A percentile compares a stretch with the other conserved stretches of the same genome.
Conservation (phyloP, 2,329 filamentous ascomycete genomes). For the Gaeumannomyces sp. region DNA sequence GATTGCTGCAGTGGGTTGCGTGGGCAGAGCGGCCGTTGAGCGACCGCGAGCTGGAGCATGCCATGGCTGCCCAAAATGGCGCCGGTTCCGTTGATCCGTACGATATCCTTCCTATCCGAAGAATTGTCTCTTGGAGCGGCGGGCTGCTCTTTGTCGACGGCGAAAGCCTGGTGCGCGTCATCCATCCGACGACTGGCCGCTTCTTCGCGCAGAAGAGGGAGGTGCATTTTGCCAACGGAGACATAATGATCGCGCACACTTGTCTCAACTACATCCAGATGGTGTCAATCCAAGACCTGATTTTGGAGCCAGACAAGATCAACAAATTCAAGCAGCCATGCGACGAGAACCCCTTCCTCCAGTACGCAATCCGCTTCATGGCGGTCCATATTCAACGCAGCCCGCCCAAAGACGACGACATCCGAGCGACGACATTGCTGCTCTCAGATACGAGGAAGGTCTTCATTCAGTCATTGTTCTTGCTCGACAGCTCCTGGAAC, state of each 20-base stretch:
- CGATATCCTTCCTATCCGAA: neutral
- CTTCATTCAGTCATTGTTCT: neutral
- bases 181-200: neutral
- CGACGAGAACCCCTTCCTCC: neutral
- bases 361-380: neutral
- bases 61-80: neutral
- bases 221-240: neutral
- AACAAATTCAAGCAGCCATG: too few species aligned
- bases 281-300: neutral
- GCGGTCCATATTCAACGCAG: neutral
- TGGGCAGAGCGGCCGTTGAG: neutral
- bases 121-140: slow-evolving; percentile 1
- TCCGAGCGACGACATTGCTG: neutral
- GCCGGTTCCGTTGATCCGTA: neutral
- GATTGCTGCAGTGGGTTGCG: slow-evolving; percentile 2
- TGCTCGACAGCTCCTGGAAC: neutral
- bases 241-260: neutral
- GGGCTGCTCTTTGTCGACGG: slow-evolving; percentile 5
- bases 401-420: neutral
- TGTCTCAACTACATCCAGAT: neutral
- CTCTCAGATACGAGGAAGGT: neutral
- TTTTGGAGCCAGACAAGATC: too few species aligned
- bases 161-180: slow-evolving; percentile 1
- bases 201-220: neutral
- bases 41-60: slow-evolving; percentile 1